Evolutionary conservation across 257 asterid species (phyloP).

Genomic region (Fraxinus anomala): DNA sequence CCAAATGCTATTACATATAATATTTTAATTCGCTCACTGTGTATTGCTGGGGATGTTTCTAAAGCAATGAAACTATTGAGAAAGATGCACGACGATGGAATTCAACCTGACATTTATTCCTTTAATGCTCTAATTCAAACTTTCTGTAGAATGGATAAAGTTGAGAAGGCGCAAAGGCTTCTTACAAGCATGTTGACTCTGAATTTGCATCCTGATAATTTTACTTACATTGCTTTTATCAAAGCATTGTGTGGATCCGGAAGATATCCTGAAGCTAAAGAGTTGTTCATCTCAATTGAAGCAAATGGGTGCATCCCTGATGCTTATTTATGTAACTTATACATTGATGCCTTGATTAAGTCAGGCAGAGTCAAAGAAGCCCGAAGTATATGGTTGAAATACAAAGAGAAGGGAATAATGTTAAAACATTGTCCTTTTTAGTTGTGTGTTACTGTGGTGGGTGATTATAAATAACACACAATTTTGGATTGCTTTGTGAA

Average conservation of each 20-base stretch:
- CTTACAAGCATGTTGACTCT: conserved; percentile 62
- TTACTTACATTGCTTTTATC: conserved; percentile 70
- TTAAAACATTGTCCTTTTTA: conserved; percentile 39
- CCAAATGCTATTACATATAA: conserved; percentile 72
- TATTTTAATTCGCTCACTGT: conserved; percentile 68
- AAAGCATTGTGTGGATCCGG: conserved; percentile 62
- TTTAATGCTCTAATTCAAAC: conserved; percentile 73
- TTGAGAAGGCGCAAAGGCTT: conserved; percentile 72
- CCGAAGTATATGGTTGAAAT: conserved; percentile 47
- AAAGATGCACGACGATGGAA: conserved; percentile 72
- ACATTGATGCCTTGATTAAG: conserved; percentile 53
- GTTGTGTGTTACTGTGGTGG: conserved; percentile 29
- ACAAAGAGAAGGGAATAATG: conserved; percentile 47
- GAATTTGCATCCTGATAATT: conserved; percentile 72
- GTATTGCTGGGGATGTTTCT: conserved; percentile 57
- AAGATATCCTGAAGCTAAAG: conserved; percentile 65
- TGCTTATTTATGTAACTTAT: conserved; percentile 54
- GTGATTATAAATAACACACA: conserved; percentile 19
- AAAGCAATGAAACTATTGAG: conserved; percentile 63
- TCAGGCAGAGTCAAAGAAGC: conserved; percentile 61
- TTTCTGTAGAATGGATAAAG: conserved; percentile 57
- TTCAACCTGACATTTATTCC: conserved; percentile 67
- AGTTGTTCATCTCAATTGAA: conserved; percentile 69
- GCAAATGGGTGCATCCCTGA: conserved; percentile 69
- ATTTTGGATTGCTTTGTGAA: conserved; percentile 13